Percentiles rank a stretch among this genome's conserved stretches.
These are phyloP conservation scores for Ogataea kodamae DNA, from an alignment of 805 yeast species.

Conservation along the genomic window DNA sequence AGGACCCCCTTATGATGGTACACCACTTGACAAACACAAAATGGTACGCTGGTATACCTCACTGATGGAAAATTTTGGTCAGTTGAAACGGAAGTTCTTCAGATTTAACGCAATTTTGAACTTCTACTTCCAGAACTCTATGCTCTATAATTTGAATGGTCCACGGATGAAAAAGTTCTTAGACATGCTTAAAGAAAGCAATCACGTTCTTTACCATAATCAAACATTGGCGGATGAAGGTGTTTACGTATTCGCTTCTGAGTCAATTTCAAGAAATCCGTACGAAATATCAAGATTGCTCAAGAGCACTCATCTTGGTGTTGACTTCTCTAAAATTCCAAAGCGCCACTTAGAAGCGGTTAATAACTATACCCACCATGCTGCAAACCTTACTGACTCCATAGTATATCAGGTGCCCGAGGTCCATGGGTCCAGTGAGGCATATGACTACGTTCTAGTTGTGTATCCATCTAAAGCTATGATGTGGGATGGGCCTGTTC, in stretches of 20 bases:
- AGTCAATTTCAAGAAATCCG: conserved; percentile 43
- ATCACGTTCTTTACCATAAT: conserved; percentile 70
- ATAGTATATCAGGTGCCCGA: conserved; percentile 9
- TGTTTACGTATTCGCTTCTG: conserved; percentile 74
- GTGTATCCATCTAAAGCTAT: conserved; percentile 79
- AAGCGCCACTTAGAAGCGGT: conserved; percentile 31
- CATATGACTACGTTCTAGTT: conserved; percentile 60
- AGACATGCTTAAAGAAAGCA: conserved; percentile 55
- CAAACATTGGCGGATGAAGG: conserved; percentile 72
- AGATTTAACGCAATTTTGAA: conserved; percentile 70
- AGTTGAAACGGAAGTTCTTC: conserved; percentile 73
- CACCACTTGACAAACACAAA: conserved; percentile 34
- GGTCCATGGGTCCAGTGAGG: conserved; percentile 8
- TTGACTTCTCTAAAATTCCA: conserved; percentile 39
- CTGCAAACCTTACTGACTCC: conserved; percentile 17
- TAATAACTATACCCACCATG: conserved; percentile 25
- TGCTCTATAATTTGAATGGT: conserved; percentile 53
- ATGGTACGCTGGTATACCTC: conserved; percentile 65
- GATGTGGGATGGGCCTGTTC: conserved; percentile 84
- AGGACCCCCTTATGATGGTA: conserved; percentile 48
- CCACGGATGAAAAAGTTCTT: conserved; percentile 49
- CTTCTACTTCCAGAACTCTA: conserved; percentile 70
- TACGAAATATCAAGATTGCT: conserved; percentile 43
- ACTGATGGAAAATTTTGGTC: conserved; percentile 67
- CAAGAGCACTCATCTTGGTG: conserved; percentile 49